Base-by-base conservation (phyloP, 2,329 filamentous ascomycete species). In the Paraconiothyrium sp. region DNA sequence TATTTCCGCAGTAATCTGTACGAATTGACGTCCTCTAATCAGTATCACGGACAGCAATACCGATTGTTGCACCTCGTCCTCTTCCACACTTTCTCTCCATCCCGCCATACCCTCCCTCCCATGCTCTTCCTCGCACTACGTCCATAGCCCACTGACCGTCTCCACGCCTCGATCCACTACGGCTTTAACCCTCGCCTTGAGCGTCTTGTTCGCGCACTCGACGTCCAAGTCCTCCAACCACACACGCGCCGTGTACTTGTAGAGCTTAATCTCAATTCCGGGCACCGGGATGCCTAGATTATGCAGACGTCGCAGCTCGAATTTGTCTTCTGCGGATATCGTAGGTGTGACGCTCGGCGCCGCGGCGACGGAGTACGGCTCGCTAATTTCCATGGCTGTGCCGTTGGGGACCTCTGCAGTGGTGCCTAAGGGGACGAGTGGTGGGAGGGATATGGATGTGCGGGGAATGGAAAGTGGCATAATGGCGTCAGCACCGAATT, bases 151-250 rank as follows among this genome's bases (percentile, higher is more conserved):
- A 69, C 66, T 70, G 16, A 94, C 92, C 30, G 93, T 92, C 82
- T 97, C 94, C 3, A 94, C 90, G 0, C 92, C 94, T 67, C 93
- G 86, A 78, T 98, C 94, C 11, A 97, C 92, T 9, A 99, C 93
- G 1, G 92, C 93, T 69, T 91, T 87, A 5, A 99, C 92, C 61
- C 95, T 85, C 77, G 97, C 94, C 50, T 89, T 89, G 73, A 97
- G 87, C 20, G 92, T 88, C 65, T 89, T 88, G 66, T 93, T 93
- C 58, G 82, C 82, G 77, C 93, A 96, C 79, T 98, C 95, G 4
- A 99, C 92, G 70, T 97, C 93, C 48, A 98, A 80, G 68, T 92
- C 89, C 83, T 98, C 95, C 43, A 99, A 82, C 94, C 94, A 98
- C 7, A 99, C 90, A 64, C 88, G 91, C 7, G 94, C 95, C 57